phyloP scores from a whole-genome alignment of 371 early-diverging fungal genomes.

The Saksenaea vasiformis region DNA sequence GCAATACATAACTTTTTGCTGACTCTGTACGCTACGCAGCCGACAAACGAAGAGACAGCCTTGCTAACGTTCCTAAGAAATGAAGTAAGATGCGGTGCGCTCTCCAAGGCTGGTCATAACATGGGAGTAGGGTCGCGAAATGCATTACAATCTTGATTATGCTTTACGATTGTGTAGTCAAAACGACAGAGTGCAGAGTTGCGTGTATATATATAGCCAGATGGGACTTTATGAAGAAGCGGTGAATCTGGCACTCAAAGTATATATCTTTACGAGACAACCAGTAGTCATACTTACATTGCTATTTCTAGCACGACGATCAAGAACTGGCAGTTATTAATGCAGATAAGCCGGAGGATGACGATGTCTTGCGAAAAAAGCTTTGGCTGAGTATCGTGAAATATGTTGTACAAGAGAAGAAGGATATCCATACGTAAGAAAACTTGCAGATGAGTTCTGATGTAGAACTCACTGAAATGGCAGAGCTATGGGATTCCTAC shows the following conservation, averaged over 20 bases:
- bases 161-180: constrained; percentile 84
- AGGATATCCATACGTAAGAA: constrained; percentile 72
- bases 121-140: constrained; percentile 55
- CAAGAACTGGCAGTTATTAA: constrained; percentile 81
- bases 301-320: constrained; percentile 61
- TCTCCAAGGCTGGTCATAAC: neutral
- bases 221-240: constrained; percentile 89
- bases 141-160: constrained; percentile 85
- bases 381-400: constrained; percentile 91
- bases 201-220: constrained; percentile 81
- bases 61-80: constrained; percentile 61
- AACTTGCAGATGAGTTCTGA: neutral
- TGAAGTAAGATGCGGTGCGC: constrained; percentile 32
- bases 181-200: constrained; percentile 73
- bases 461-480: neutral
- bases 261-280: constrained; percentile 21
- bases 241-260: constrained; percentile 80
- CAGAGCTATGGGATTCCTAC: constrained; percentile 81
- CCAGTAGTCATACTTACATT: neutral
- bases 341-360: constrained; percentile 80
- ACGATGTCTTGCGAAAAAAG: constrained; percentile 72
- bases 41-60: constrained; percentile 49
- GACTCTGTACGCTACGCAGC: constrained; percentile 67
- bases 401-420: constrained; percentile 76
- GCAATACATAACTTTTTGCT: constrained; percentile 84